Base-by-base conservation (phyloP, 2,329 filamentous ascomycete species). In the Orbilia oligospora region DNA sequence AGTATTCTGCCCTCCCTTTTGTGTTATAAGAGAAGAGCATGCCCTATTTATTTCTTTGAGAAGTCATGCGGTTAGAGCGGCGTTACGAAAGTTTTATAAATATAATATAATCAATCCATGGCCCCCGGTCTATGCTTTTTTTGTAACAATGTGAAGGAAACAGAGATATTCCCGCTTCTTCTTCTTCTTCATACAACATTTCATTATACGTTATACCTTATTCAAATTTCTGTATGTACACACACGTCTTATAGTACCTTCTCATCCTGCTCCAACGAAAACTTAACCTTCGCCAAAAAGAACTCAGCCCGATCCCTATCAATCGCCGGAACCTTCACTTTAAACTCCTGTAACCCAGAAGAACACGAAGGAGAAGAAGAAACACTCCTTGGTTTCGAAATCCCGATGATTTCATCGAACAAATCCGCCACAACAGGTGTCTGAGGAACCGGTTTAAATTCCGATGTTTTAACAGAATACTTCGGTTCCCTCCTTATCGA, bases 281-380 rank as follows among this genome's bases (percentile, higher is more conserved):
- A 86, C 89, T 97, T 97, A 83, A 97, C 89, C 82, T 93, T 90
- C 85, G 95, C 91, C 80, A 99, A 85, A 86, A 97, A 99, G 10
- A 91, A 87, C 83, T 89, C 88, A 14, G 93, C 96, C 82, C 94
- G 88, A 86, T 91, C 89, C 88, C 94, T 92, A 84, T 99, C 96
- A 8, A 89, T 89, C 85, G 89, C 90, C 46, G 91, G 90, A 20
- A 97, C 94, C 30, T 87, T 91, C 65, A 99, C 86, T 82, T 90
- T 95, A 84, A 98, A 97, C 0, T 94, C 86, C 83, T 97, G 97
- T 69, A 89, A 5, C n/a, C 4, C 18, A n/a, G 38, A 41, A 16
- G 38, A n/a, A n/a, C n/a, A n/a, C n/a, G n/a, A n/a, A n/a, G n/a
- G n/a, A n/a, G n/a, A n/a, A n/a, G 38, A 41, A 6, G 36, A 2